Percentiles rank a stretch among this genome's conserved stretches.
These are phyloP conservation scores for Inonotus obliquus DNA, from an alignment of 1,284 basidiomycete species.

Conservation along the genomic window DNA sequence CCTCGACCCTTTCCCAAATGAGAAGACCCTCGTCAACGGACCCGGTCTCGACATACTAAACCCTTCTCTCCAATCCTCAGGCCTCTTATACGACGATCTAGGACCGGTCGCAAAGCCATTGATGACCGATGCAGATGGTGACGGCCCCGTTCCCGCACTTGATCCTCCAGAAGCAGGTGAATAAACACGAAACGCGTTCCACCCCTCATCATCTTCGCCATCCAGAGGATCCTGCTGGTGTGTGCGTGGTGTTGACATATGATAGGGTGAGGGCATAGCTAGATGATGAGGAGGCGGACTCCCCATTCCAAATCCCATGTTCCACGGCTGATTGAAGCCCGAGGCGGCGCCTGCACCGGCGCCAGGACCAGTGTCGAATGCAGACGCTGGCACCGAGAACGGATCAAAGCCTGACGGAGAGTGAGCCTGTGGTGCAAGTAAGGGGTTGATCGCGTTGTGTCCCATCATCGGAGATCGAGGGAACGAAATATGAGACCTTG, in stretches of 20 bases:
- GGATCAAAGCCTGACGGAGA: not conserved
- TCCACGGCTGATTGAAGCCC: not conserved
- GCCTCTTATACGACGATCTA: conserved; percentile 8
- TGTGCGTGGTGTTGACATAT: not conserved
- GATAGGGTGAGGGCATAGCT: not conserved
- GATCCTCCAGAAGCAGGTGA: not conserved
- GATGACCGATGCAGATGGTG: not conserved
- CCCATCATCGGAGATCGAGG: not conserved
- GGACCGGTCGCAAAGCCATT: conserved; percentile 9
- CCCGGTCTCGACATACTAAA: conserved; percentile 4
- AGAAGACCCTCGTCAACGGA: conserved; percentile 8
- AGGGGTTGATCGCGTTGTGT: not conserved
- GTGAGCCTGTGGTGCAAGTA: not conserved
- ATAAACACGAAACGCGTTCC: not conserved
- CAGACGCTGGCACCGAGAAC: conserved; percentile 1
- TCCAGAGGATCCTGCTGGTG: not conserved
- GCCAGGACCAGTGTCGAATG: conserved; percentile 1
- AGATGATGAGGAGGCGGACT: not conserved
- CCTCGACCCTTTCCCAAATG: conserved; percentile 7
- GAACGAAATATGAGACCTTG: not conserved
- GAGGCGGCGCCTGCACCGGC: not conserved
- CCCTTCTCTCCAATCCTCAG: conserved; percentile 14
- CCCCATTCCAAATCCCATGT: not conserved
- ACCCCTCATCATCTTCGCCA: not conserved
- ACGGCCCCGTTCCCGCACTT: not conserved